phyloP scores from a whole-genome alignment of 352 stramenopile genomes.

The Phytophthora lateralis region DNA sequence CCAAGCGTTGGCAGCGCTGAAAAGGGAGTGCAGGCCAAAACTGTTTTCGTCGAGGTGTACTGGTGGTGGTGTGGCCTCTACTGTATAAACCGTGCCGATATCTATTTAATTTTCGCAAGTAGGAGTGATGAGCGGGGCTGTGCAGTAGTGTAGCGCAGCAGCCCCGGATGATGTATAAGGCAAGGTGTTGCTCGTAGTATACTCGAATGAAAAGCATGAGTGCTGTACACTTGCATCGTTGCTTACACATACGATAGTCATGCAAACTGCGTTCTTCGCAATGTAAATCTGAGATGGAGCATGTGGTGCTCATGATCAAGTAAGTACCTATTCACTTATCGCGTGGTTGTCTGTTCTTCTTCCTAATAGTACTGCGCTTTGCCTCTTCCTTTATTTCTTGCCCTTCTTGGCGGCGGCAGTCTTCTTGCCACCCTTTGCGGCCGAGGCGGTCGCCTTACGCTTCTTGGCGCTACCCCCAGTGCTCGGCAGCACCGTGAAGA shows the following conservation, averaged over 20 bases:
- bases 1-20: slow-evolving; percentile 51
- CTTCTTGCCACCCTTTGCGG: slow-evolving; percentile 42
- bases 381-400: slow-evolving; percentile 55
- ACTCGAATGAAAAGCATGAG: slow-evolving; percentile 4
- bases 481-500: slow-evolving; percentile 92
- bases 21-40: neutral
- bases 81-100: slow-evolving; percentile 35
- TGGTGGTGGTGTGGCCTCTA: slow-evolving; percentile 3
- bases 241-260: no score
- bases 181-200: slow-evolving; percentile 20
- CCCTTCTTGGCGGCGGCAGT: slow-evolving; percentile 51
- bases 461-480: slow-evolving; percentile 47
- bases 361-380: slow-evolving; percentile 26
- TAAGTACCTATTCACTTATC: slow-evolving; percentile 11
- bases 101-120: slow-evolving; percentile 41
- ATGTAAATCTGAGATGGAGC: neutral
- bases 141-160: slow-evolving; percentile 8
- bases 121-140: slow-evolving; percentile 22
- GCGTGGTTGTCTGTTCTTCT: slow-evolving; percentile 10
- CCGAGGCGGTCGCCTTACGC: slow-evolving; percentile 51
- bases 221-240: neutral
- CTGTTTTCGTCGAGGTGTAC: slow-evolving; percentile 11
- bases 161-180: slow-evolving; percentile 32
- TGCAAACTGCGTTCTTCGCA: no score
- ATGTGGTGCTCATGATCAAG: slow-evolving; percentile 17